Evolutionary conservation across 148 eudicot genomes (phyloP).

Genomic region (Amaranthus cruentus): DNA sequence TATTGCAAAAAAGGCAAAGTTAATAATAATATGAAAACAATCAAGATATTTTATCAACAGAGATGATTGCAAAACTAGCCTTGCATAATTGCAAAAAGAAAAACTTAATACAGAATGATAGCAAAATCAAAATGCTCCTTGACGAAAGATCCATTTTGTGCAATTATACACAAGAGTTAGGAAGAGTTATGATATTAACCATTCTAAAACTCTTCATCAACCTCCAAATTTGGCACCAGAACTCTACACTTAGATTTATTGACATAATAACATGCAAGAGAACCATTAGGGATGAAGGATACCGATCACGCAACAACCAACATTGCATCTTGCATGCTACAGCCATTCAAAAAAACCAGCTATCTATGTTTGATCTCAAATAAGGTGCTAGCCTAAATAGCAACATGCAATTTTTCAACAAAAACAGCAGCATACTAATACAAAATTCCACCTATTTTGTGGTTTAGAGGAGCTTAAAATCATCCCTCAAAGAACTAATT

Average conservation of each 20-base stretch:
- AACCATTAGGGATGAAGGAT: too few species aligned
- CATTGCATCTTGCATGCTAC: too few species aligned
- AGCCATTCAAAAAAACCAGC: too few species aligned
- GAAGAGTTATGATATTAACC: neutral
- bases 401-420: slow-evolving; percentile 5
- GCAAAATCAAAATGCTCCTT: neutral
- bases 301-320: too few species aligned
- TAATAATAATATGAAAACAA: too few species aligned
- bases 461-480: neutral
- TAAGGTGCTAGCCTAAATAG: neutral
- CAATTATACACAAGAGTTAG: neutral
- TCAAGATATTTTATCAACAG: too few species aligned
- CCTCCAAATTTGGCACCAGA: neutral
- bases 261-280: too few species aligned
- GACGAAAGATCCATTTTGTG: neutral
- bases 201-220: neutral
- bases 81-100: neutral
- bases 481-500: neutral
- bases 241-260: neutral
- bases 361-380: neutral
- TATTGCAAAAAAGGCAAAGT: too few species aligned
- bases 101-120: neutral
- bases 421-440: neutral
- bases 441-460: neutral
- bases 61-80: too few species aligned